Conservation (phyloP, 805 yeast genomes). For the Kazachstania bromeliacearum region DNA sequence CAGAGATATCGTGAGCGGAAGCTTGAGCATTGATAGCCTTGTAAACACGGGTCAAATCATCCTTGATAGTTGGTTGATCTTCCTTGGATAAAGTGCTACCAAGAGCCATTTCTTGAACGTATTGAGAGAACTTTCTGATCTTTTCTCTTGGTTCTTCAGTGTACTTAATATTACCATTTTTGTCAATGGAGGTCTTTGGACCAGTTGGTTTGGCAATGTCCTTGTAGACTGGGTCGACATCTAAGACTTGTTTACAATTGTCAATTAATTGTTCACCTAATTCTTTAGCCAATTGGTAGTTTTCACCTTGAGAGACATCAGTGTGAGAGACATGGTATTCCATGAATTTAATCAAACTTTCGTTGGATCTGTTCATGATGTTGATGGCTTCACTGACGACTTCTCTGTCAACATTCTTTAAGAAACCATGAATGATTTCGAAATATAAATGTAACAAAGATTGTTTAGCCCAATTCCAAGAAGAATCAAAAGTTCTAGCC, state of each 20-base stretch:
- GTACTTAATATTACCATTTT: conserved; percentile 79
- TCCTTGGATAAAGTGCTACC: conserved; percentile 77
- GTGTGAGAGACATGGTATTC: conserved; percentile 67
- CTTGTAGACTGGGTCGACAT: conserved; percentile 83
- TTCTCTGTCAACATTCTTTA: conserved; percentile 87
- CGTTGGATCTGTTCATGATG: conserved; percentile 95
- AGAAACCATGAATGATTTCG: conserved; percentile 91
- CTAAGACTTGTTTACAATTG: conserved; percentile 81
- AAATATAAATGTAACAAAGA: conserved; percentile 88
- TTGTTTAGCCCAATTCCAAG: conserved; percentile 99
- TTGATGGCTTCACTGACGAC: conserved; percentile 93
- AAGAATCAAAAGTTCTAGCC: conserved; percentile 93
- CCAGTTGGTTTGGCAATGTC: conserved; percentile 93
- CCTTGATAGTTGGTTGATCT: conserved; percentile 67
- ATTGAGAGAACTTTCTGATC: conserved; percentile 90
- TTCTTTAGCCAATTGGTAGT: conserved; percentile 80
- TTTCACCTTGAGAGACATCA: conserved; percentile 72
- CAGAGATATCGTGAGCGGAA: conserved; percentile 34
- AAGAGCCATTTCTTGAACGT: conserved; percentile 91
- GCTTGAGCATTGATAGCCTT: conserved; percentile 73
- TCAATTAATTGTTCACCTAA: conserved; percentile 91
- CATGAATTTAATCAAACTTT: conserved; percentile 90
- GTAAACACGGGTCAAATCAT: conserved; percentile 76
- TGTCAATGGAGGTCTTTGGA: conserved; percentile 82
- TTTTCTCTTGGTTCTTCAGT: conserved; percentile 81